Conservation (phyloP, 2,329 filamentous ascomycete genomes). For the Trichoderma arundinaceum region DNA sequence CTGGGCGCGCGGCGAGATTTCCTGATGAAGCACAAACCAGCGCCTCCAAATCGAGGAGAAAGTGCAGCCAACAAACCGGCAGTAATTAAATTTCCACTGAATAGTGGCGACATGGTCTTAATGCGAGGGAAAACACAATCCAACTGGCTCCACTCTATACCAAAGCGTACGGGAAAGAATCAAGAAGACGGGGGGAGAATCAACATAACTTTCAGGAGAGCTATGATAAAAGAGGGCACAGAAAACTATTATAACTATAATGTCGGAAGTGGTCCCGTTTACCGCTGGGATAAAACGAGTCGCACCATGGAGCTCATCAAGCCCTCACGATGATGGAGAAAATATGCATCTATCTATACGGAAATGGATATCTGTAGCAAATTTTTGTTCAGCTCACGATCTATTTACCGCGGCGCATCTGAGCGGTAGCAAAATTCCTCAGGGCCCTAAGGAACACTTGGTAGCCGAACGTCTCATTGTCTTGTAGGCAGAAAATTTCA, state of each 20-base stretch:
- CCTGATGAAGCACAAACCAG: constrained; percentile 77
- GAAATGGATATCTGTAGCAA: constrained; percentile 30
- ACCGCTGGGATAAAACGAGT: constrained; percentile 65
- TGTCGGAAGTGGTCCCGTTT: constrained; percentile 71
- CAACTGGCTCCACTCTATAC: constrained; percentile 79
- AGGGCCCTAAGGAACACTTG: constrained; percentile 88
- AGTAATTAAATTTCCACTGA: constrained; percentile 60
- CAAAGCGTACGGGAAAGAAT: constrained; percentile 71
- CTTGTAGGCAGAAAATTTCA: constrained; percentile 83
- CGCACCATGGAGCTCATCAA: constrained; percentile 57
- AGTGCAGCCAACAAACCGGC: constrained; percentile 19
- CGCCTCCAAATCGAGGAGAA: constrained; percentile 41
- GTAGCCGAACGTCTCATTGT: constrained; percentile 86
- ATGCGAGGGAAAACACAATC: constrained; percentile 79
- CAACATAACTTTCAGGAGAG: constrained; percentile 79
- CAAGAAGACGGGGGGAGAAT: constrained; percentile 67
- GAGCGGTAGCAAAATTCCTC: constrained; percentile 81
- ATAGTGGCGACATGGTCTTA: constrained; percentile 76
- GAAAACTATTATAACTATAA: constrained; percentile 88
- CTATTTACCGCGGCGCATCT: constrained; percentile 82
- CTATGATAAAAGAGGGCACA: constrained; percentile 72
- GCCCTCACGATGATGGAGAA: constrained; percentile 31
- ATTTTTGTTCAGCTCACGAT: background rate
- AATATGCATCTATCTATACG: constrained; percentile 21
- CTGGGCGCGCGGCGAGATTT: constrained; percentile 77